Conservation (phyloP, 2,329 filamentous ascomycete species). For the Arachnopeziza araneosa region DNA sequence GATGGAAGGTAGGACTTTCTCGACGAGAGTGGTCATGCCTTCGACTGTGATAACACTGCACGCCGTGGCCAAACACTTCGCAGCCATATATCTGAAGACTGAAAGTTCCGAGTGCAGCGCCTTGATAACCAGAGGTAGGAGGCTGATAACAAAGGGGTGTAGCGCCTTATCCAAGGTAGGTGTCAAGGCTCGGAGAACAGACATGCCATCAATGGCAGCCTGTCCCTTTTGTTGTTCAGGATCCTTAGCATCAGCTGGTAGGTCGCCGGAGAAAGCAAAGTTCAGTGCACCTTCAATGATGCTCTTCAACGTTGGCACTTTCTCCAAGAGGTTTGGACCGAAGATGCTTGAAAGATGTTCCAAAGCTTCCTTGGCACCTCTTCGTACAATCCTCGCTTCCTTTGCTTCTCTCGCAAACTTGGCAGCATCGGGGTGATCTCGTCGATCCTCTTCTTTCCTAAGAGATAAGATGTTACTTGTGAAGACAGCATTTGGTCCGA, state of each 20-base stretch:
- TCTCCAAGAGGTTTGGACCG: slow-evolving; percentile 69
- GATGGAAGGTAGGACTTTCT: slow-evolving; percentile 87
- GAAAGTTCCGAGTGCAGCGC: slow-evolving; percentile 84
- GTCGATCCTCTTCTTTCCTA: slow-evolving; percentile 93
- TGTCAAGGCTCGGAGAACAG: slow-evolving; percentile 84
- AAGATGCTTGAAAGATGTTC: slow-evolving; percentile 82
- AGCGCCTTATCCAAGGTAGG: slow-evolving; percentile 77
- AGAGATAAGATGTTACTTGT: slow-evolving; percentile 82
- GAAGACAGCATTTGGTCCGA: slow-evolving; percentile 73
- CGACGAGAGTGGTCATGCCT: slow-evolving; percentile 92
- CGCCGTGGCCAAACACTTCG: slow-evolving; percentile 94
- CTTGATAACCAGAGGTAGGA: slow-evolving; percentile 81
- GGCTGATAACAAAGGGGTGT: slow-evolving; percentile 71
- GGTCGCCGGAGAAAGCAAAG: slow-evolving; percentile 64
- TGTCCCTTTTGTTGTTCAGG: slow-evolving; percentile 75
- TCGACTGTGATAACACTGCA: slow-evolving; percentile 95
- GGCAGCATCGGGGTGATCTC: slow-evolving; percentile 84
- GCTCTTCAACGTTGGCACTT: slow-evolving; percentile 72
- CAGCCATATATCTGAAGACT: slow-evolving; percentile 92
- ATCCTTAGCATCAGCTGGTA: slow-evolving; percentile 69
- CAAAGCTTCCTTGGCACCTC: slow-evolving; percentile 89
- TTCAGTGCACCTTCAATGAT: slow-evolving; percentile 79
- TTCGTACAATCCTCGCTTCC: slow-evolving; percentile 81
- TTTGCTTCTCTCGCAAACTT: slow-evolving; percentile 87
- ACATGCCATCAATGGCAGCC: slow-evolving; percentile 89